Evolutionary conservation across 1,284 basidiomycete genomes (phyloP).

Genomic region (Cerioporus squamosus): DNA sequence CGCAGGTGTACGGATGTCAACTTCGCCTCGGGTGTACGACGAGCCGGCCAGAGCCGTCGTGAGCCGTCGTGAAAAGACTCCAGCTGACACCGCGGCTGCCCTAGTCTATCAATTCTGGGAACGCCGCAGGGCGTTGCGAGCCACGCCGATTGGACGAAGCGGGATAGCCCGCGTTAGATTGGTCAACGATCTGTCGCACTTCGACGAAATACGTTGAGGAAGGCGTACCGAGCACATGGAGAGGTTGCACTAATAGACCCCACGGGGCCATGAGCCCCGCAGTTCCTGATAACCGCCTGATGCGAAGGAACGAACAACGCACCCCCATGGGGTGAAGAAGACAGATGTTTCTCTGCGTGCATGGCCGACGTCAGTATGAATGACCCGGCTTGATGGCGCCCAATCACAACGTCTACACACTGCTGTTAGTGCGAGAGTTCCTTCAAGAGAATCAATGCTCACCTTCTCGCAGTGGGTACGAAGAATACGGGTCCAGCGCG

Average conservation of each 20-base stretch:
- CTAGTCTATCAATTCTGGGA: background rate
- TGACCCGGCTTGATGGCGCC: slow-evolving; percentile 4
- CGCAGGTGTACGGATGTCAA: no score
- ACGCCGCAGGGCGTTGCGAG: no score
- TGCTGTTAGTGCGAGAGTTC: background rate
- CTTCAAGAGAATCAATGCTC: background rate
- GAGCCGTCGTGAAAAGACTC: no score
- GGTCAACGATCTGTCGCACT: background rate
- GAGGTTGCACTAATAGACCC: slow-evolving; percentile 2
- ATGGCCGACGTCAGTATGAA: background rate
- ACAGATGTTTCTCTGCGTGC: background rate
- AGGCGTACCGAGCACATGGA: slow-evolving; percentile 16
- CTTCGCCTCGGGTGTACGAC: no score
- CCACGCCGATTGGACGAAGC: no score
- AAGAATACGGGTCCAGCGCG: background rate
- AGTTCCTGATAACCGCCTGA: slow-evolving; percentile 8
- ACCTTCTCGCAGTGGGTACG: background rate
- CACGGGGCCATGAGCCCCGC: slow-evolving; percentile 1
- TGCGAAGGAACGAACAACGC: background rate
- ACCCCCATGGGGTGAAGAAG: slow-evolving; percentile 1
- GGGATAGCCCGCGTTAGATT: background rate
- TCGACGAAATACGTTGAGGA: background rate
- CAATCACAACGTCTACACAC: background rate
- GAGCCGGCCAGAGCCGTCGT: no score
- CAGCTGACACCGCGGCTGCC: background rate